Evolutionary conservation across 2,329 filamentous ascomycete genomes (phyloP).

Genomic region (Penicillium oxalicum): DNA sequence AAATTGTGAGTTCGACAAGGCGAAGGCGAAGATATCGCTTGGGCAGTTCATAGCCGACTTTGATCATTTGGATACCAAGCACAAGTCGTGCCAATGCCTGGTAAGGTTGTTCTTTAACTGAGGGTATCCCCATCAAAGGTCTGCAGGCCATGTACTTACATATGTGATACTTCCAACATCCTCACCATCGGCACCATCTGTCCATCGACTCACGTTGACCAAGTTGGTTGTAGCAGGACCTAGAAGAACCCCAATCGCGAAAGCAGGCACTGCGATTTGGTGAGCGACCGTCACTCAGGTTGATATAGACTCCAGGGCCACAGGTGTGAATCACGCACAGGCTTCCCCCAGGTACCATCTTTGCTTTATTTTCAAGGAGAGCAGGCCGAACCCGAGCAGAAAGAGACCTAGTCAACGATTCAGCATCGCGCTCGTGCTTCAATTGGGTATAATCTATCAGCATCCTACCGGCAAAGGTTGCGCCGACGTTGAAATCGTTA

Average conservation of each 20-base stretch:
- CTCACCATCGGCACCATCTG: conserved; percentile 23
- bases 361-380: conserved; percentile 35
- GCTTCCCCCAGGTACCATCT: conserved; percentile 38
- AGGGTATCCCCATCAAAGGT: background rate
- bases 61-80: conserved; percentile 58
- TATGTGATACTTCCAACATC: conserved; percentile 39
- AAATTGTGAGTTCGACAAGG: conserved; percentile 51
- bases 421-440: background rate
- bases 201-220: conserved; percentile 42
- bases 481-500: conserved; percentile 30
- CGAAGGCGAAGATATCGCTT: conserved; percentile 48
- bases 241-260: conserved; percentile 49
- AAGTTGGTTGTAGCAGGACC: conserved; percentile 53
- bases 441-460: background rate
- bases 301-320: too few relatives aligned
- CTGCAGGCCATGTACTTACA: conserved; percentile 22
- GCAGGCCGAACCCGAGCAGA: conserved; percentile 28
- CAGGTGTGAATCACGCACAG: conserved; percentile 19
- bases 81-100: conserved; percentile 52
- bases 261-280: conserved; percentile 51
- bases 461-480: conserved; percentile 29
- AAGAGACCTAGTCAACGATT: conserved; percentile 25
- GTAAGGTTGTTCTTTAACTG: conserved; percentile 3
- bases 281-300: background rate
- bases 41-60: conserved; percentile 57